Conservation (phyloP, 495 filamentous ascomycete genomes). For the Sordaria brevicollis region DNA sequence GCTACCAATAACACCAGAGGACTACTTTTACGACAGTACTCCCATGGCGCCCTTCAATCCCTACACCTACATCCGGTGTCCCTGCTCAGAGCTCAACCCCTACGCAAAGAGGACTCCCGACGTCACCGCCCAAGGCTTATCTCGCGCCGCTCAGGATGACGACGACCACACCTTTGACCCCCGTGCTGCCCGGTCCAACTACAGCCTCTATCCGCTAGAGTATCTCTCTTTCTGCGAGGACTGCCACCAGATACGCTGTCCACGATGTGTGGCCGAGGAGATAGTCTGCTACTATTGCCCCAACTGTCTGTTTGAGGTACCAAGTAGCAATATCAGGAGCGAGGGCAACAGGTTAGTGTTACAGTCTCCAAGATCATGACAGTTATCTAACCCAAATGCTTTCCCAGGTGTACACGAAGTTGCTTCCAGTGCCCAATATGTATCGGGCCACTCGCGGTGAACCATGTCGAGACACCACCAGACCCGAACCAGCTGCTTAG, state of each 20-base stretch:
- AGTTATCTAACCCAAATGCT: not conserved
- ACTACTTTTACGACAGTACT: not conserved
- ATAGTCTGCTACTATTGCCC: constrained; percentile 91
- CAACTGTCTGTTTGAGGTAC: constrained; percentile 91
- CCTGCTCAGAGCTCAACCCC: constrained; percentile 54
- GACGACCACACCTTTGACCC: constrained; percentile 82
- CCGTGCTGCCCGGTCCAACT: constrained; percentile 69
- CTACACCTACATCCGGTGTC: constrained; percentile 87
- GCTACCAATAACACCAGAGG: not conserved
- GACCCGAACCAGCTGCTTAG: constrained; percentile 32
- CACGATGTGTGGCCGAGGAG: constrained; percentile 83
- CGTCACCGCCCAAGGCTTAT: not conserved
- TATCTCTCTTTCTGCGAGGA: constrained; percentile 93
- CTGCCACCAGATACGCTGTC: constrained; percentile 90
- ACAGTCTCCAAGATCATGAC: not conserved
- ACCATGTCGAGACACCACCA: constrained; percentile 45
- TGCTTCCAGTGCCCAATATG: constrained; percentile 93
- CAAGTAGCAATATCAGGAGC: constrained; percentile 75
- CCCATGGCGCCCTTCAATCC: constrained; percentile 69
- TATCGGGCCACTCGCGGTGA: constrained; percentile 67
- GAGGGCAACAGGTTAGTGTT: constrained; percentile 81
- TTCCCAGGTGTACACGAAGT: constrained; percentile 78
- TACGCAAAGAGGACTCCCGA: not conserved
- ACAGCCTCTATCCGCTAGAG: constrained; percentile 86
- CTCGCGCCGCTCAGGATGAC: constrained; percentile 45